Evolutionary conservation across 441 rosid species (phyloP).

Genomic region (Euphorbia schlechtendalii): DNA sequence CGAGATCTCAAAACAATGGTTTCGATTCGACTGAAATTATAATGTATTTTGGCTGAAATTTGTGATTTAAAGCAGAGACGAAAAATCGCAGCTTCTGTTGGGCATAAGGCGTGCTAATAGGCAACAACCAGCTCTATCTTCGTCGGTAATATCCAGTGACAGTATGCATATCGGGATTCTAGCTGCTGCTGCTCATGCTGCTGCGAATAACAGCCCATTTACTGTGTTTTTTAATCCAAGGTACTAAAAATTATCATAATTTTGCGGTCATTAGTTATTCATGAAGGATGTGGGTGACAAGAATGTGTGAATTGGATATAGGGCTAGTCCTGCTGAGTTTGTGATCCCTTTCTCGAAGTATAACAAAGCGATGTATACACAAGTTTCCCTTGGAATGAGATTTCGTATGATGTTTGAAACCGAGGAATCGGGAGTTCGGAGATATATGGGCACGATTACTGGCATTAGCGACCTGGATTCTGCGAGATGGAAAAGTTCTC

Average conservation of each 20-base stretch:
- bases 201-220: constrained; percentile 59
- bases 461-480: constrained; percentile 81
- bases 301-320: constrained; percentile 24
- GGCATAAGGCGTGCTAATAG: constrained; percentile 60
- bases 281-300: no score
- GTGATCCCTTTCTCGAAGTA: constrained; percentile 93
- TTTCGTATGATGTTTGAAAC: constrained; percentile 97
- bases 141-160: constrained; percentile 47
- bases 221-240: constrained; percentile 67
- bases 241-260: constrained; percentile 21
- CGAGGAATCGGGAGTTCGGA: constrained; percentile 87
- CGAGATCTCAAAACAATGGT: constrained; percentile 6
- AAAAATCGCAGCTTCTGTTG: constrained; percentile 55
- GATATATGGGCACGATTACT: constrained; percentile 96
- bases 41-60: constrained; percentile 11
- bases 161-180: constrained; percentile 80
- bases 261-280: no score
- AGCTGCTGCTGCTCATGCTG: constrained; percentile 84
- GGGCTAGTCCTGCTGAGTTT: constrained; percentile 95
- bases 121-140: constrained; percentile 50
- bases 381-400: constrained; percentile 89
- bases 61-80: constrained; percentile 44
- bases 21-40: constrained; percentile 1
- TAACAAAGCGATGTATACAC: constrained; percentile 74
- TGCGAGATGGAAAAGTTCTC: constrained; percentile 85